These are phyloP conservation scores for Acaromyces ingoldii DNA, from an alignment of 1,284 basidiomycete genomes.

Conservation along the genomic window DNA sequence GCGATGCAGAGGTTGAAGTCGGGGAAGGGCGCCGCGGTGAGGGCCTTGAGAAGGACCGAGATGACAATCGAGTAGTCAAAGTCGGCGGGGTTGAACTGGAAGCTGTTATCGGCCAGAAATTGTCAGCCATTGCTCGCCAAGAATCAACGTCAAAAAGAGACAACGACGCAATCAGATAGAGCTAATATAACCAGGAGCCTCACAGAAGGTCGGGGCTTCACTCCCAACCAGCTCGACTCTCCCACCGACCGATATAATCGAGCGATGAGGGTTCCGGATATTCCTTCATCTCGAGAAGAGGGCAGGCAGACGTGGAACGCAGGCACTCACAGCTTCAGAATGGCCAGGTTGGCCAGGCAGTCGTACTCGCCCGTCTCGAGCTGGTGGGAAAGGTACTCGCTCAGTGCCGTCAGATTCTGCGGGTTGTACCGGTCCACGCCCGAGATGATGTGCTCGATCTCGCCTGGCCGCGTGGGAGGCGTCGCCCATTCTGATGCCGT, in stretches of 20 bases:
- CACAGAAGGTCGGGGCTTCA: constrained; percentile 34
- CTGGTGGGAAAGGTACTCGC: constrained; percentile 91
- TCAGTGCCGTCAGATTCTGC: constrained; percentile 81
- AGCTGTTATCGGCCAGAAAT: constrained; percentile 57
- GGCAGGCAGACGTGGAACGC: neutral
- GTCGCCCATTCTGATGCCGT: constrained; percentile 5
- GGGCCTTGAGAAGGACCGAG: constrained; percentile 88
- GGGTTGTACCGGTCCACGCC: constrained; percentile 87
- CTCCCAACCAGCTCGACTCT: constrained; percentile 23
- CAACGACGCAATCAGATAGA: constrained; percentile 42
- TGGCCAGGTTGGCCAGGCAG: constrained; percentile 83
- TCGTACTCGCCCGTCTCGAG: constrained; percentile 76
- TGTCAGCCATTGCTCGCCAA: neutral
- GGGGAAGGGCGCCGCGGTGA: constrained; percentile 70
- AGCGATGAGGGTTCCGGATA: too few species aligned
- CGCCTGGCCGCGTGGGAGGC: constrained; percentile 36
- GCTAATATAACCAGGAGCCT: constrained; percentile 47
- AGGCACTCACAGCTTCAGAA: constrained; percentile 70
- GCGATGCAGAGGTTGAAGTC: constrained; percentile 92
- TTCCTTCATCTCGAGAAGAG: too few species aligned
- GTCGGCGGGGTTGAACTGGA: constrained; percentile 91
- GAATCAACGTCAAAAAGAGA: too few species aligned
- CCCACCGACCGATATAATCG: too few species aligned
- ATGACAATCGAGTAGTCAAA: constrained; percentile 88
- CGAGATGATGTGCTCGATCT: constrained; percentile 47